Evolutionary conservation across 2,329 filamentous ascomycete genomes (phyloP), one percentile per base, ranked within the genome.

Genomic region (Trichoderma hamatum): DNA sequence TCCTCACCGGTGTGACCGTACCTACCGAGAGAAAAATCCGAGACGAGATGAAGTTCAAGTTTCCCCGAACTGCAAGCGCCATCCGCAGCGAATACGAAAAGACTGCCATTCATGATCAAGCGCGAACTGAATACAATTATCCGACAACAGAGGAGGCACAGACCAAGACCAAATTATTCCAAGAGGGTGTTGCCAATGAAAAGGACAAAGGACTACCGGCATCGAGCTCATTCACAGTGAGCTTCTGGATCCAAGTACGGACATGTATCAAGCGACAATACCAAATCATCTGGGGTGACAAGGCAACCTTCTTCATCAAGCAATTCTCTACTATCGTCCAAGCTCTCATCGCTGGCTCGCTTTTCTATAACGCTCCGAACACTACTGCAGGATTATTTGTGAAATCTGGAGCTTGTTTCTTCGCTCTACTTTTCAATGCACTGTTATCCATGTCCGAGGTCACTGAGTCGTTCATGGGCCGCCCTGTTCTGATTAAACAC

Each of bases 381-480:
- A 87, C 84, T 61, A 86, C 88, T 0, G 82, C 78, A 1, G 90
- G 89, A 10, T 78, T 92, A 0, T 92, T 92, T 75, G 75, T 86
- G 72, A 90, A 90, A 73, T 83, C 84, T 0, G 90, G 89, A 64
- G 84, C 88, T 0, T 78, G 90, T 5, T 92, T 92, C 81, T 85
- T 91, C 62, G 81, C 89, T 0, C 80, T 91, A 0, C 80, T 92
- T 0, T 89, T 86, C 77, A 89, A 90, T 74, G 82, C 84, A 68
- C 78, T 92, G 9, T 75, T 91, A 1, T 84, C 88, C 26, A 87
- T 92, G 83, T 85, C 88, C 1, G 90, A 92, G 76, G 89, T 92
- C 1, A 89, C 85, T 0, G 84, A 87, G 32, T 88, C 87, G 0
- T 91, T 89, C 73, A 81, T 78, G 14, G 88, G 88, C 21, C 84